These are phyloP conservation scores for Eimeria sp. DNA, from an alignment of 169 alveolate species.

Conservation along the genomic window DNA sequence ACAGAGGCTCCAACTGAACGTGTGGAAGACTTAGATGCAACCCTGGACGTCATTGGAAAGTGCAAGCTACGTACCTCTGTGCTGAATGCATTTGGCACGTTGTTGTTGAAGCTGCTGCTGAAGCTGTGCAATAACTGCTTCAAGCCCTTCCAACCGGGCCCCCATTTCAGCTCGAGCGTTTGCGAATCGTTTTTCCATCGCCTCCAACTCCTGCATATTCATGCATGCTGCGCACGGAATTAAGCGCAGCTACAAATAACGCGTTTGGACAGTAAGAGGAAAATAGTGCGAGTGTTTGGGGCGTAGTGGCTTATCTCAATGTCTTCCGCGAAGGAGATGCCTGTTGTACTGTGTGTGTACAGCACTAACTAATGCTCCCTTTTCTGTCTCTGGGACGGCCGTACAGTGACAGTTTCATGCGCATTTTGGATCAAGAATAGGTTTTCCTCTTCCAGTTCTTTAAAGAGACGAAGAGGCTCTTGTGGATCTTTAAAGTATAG, in stretches of 20 bases:
- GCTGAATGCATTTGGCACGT: constrained; percentile 36
- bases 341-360: neutral
- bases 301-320: neutral
- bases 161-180: constrained; percentile 46
- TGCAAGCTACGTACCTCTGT: neutral
- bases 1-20: neutral
- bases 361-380: neutral
- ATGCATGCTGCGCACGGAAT: neutral
- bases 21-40: neutral
- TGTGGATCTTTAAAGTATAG: constrained; percentile 87
- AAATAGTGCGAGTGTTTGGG: neutral
- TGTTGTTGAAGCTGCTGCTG: constrained; percentile 71
- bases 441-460: constrained; percentile 86
- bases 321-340: neutral
- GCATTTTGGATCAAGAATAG: constrained; percentile 87
- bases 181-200: constrained; percentile 52
- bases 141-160: constrained; percentile 56
- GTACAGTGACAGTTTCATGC: constrained; percentile 80
- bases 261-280: neutral
- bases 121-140: constrained; percentile 65
- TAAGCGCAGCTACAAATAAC: neutral
- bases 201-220: constrained; percentile 48
- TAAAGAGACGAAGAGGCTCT: constrained; percentile 86
- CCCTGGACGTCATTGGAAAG: neutral
- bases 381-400: neutral